Base-by-base conservation (phyloP, 768 basidiomycete genomes). In the Porpolomopsis calyptriformis region DNA sequence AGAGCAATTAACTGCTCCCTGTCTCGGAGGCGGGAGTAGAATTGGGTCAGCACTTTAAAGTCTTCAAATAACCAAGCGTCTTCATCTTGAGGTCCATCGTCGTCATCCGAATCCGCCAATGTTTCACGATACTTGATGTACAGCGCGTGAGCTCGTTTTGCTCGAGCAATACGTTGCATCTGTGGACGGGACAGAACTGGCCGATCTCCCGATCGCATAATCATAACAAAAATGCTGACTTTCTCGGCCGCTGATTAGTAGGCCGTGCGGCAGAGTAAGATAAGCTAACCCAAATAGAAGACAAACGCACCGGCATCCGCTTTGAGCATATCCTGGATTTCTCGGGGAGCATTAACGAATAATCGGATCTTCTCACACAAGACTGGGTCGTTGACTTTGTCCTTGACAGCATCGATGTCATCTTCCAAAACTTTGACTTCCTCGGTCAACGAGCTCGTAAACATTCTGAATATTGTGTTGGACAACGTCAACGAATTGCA, bases 1-100 rank as follows among this genome's bases (percentile, higher is more conserved):
- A 99, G 69, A 36, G 82, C 87, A 52, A 98, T 87, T 54, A 99
- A 60, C 61, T 92, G 85, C 58, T 98, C 89, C 52, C 89, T 80
- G 60, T 98, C 96, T 54, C 83, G 70, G 40, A 96, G 67, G 43
- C 81, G 71, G 29, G 82, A 77, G 57, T 90, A 85, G 16, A 98
- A 63, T 59, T 82, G 77, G 9, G 85, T 71, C 33, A 96, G 72
- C 16, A 96, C 70, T 50, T 76, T 78, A 45, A 97, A 65, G 61
- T 99, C 96, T 61, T 98, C 94, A 51, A 86, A 85, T 25, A 99
- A 64, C 96, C 96, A 99, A 6, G 85, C 94, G 56, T 96, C 92
- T 38, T 99, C 96, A 57, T 93, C 82, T 47, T 79, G 74, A 1
- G 94, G 93, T 0, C 92, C 94, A 31, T 93, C 85, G 47, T 96